Evolutionary conservation across 2,329 filamentous ascomycete genomes (phyloP).

Genomic region (Alternaria sp.): DNA sequence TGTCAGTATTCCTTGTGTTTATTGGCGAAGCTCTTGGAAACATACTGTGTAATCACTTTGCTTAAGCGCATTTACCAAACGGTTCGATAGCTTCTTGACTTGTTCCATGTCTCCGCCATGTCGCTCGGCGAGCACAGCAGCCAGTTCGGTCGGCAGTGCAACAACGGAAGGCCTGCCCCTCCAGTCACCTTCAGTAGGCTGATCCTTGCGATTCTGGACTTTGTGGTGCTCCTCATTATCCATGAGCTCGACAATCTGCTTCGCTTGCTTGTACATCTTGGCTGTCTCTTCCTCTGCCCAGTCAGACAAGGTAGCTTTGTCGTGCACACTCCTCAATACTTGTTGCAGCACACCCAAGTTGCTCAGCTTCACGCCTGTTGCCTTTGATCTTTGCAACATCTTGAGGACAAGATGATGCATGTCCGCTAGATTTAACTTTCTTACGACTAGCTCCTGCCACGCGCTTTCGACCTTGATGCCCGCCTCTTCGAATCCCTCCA

Average conservation of each 20-base stretch:
- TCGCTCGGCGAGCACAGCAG: conserved; percentile 51
- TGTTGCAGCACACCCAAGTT: conserved; percentile 36
- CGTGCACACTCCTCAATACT: conserved; percentile 48
- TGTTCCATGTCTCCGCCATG: conserved; percentile 50
- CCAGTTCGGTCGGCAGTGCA: conserved; percentile 55
- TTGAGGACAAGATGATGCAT: conserved; percentile 42
- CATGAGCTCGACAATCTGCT: conserved; percentile 52
- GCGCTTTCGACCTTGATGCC: conserved; percentile 21
- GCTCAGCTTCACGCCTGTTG: conserved; percentile 36
- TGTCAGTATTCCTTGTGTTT: conserved; percentile 1
- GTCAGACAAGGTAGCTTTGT: conserved; percentile 40
- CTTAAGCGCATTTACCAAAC: conserved; percentile 48
- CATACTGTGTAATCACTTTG: conserved; percentile 34
- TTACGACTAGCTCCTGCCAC: conserved; percentile 31
- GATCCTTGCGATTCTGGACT: conserved; percentile 18
- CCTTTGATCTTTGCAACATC: conserved; percentile 35
- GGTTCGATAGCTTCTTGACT: conserved; percentile 51
- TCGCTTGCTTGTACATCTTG: conserved; percentile 51
- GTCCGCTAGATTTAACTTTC: conserved; percentile 27
- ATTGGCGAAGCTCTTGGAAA: neutral
- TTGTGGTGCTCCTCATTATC: conserved; percentile 52
- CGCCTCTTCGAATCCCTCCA: conserved; percentile 44
- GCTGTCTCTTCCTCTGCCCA: conserved; percentile 51
- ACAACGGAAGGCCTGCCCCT: conserved; percentile 48
- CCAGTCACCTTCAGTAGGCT: conserved; percentile 26